Evolutionary conservation across 2,329 filamentous ascomycete species (phyloP).

Genomic region (Lecanosticta acicola): DNA sequence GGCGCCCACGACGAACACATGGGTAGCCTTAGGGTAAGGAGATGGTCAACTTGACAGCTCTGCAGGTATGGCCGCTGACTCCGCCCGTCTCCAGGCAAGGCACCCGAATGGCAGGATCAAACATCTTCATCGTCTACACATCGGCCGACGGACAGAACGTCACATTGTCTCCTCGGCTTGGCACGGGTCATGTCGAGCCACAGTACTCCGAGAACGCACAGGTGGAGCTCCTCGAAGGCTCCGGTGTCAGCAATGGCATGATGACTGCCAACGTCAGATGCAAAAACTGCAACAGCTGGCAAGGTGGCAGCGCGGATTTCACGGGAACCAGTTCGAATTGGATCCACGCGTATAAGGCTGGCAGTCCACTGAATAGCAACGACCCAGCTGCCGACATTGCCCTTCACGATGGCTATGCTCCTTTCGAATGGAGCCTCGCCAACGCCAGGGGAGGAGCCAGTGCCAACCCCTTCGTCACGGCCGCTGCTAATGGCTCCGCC

Average conservation of each 20-base stretch:
- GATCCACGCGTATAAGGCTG: conserved; percentile 47
- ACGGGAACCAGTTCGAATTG: conserved; percentile 40
- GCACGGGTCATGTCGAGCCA: conserved; percentile 42
- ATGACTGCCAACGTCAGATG: conserved; percentile 55
- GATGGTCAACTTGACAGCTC: background rate
- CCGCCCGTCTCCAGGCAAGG: conserved; percentile 52
- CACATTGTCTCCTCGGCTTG: conserved; percentile 51
- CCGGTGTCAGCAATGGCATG: conserved; percentile 46
- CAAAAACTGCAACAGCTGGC: conserved; percentile 49
- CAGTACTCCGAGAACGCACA: conserved; percentile 38
- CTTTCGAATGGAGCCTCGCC: conserved; percentile 45
- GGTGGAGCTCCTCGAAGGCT: conserved; percentile 48
- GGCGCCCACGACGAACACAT: conserved; percentile 49
- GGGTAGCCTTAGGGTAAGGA: conserved; percentile 50
- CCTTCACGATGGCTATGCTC: conserved; percentile 40
- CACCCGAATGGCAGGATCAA: conserved; percentile 47
- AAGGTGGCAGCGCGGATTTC: conserved; percentile 48
- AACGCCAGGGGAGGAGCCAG: conserved; percentile 46
- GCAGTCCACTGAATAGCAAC: conserved; percentile 45
- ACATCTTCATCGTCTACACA: conserved; percentile 57
- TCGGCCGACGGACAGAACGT: conserved; percentile 49
- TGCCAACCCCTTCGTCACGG: conserved; percentile 39
- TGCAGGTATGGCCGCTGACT: background rate
- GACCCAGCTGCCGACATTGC: conserved; percentile 39
- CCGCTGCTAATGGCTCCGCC: no score